Evolutionary conservation across 164 flowering plant species (phyloP).

Genomic region (Echeveria elegans): DNA sequence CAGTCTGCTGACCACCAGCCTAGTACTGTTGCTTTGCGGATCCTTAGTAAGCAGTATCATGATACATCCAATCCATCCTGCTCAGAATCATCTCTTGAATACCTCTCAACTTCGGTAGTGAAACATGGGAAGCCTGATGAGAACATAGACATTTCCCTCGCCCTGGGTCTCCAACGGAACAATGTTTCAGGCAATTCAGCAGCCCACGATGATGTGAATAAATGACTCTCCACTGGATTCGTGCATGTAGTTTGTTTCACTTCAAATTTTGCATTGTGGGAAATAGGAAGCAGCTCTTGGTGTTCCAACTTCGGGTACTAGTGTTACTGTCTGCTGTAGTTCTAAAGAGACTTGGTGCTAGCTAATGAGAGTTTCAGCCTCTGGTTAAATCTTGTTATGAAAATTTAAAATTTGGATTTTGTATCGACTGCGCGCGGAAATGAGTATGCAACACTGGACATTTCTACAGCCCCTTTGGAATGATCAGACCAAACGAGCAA

Average conservation of each 20-base stretch:
- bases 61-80: background rate
- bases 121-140: conserved; percentile 4
- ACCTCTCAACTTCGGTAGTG: background rate
- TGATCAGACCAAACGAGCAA: too few relatives aligned
- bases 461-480: too few relatives aligned
- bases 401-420: too few relatives aligned
- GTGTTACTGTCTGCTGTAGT: too few relatives aligned
- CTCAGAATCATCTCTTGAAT: background rate
- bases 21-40: background rate
- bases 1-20: background rate
- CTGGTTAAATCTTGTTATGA: too few relatives aligned
- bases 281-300: background rate
- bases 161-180: conserved; percentile 17
- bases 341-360: too few relatives aligned
- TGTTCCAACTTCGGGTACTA: too few relatives aligned
- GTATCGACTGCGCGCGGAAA: too few relatives aligned
- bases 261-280: background rate
- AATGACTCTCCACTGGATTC: conserved; percentile 1
- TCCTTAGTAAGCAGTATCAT: background rate
- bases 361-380: too few relatives aligned
- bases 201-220: background rate
- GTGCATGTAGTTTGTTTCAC: background rate
- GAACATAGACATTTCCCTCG: conserved; percentile 15
- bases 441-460: too few relatives aligned
- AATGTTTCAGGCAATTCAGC: conserved; percentile 1